Base-by-base conservation (phyloP, 169 alveolate genomes). In the Cryptosporidium bovis region DNA sequence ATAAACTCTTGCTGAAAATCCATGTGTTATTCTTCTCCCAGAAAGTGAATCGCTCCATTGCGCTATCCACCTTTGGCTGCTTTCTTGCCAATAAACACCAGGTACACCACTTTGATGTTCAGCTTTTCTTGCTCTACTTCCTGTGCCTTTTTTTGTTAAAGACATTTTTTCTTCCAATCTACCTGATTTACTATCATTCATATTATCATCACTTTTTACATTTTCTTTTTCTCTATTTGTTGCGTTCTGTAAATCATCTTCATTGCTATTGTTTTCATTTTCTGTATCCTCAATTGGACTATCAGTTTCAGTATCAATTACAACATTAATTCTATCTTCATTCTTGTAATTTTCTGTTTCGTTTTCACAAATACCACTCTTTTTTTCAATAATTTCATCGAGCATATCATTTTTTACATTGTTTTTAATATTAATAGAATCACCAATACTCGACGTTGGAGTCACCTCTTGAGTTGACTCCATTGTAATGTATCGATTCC, bases 21-120 rank as follows among this genome's bases (percentile, higher is more conserved):
- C 87, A 48, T 77, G 87, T 34, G 87, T 77, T n/a, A 77, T 77
- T 60, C 87, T 77, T 58, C 87, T 77, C n/a, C 87, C 87, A 27
- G 87, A 44, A 24, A 62, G 58, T 31, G 87, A 77, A 62, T 77
- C 87, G 18, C 87, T 77, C 87, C 87, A 77, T 33, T 77, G 87
- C 15, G 87, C 87, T 33, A 77, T 77, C 87, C 87, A 77, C 31
- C 87, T 77, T 40, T 77, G 87, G 27, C 87, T 77, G 16, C 87
- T 77, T 44, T 77, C 87, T 24, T 77, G 87, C 87, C 87, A 77
- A 46, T 77, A 77, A 36, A 77, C 87, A 36, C 87, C 87, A n/a
- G 87, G 87, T 20, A 77, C 87, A 34, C 87, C 87, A 27, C 87
- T 77, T 48, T 77, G 87, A 24, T 77, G 87, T 40, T 77, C 87